A percentile compares a stretch with the other conserved stretches of the same genome.
phyloP scores from a whole-genome alignment of 140 eudicot genomes.

The Anethum foeniculum region DNA sequence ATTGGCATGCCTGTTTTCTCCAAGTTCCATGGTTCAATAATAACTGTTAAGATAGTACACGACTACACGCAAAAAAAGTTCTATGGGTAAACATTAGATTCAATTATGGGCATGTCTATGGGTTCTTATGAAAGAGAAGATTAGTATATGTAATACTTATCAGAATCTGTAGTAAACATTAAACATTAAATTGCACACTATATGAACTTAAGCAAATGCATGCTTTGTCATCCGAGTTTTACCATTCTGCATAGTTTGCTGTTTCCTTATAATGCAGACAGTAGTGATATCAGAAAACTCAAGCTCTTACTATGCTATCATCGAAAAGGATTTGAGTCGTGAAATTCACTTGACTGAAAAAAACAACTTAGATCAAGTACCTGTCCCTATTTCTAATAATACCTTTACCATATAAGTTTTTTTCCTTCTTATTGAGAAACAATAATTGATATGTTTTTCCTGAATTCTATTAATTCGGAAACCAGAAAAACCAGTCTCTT shows the following conservation, averaged over 20 bases:
- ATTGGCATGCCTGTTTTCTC: not conserved
- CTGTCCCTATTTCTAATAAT: not conserved
- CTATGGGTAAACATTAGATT: not conserved
- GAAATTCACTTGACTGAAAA: not conserved
- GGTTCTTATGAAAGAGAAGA: not conserved
- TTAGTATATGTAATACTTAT: conserved; percentile 1
- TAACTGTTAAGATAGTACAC: not conserved
- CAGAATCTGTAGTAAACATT: not conserved
- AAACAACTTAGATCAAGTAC: not conserved
- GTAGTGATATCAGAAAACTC: not conserved
- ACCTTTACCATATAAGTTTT: not conserved
- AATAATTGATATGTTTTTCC: not conserved
- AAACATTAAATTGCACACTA: not conserved
- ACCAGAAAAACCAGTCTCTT: not conserved
- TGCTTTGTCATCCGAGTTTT: not conserved
- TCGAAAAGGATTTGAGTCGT: not conserved
- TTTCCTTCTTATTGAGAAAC: not conserved
- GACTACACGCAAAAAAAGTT: not conserved
- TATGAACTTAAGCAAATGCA: not conserved
- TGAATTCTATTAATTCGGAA: not conserved
- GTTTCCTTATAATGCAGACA: not conserved
- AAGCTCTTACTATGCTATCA: not conserved
- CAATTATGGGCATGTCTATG: not conserved
- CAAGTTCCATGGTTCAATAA: not conserved
- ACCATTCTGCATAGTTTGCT: not conserved